These are phyloP conservation scores for Bretziella fagacearum DNA, from an alignment of 2,329 filamentous ascomycete genomes.

Conservation along the genomic window DNA sequence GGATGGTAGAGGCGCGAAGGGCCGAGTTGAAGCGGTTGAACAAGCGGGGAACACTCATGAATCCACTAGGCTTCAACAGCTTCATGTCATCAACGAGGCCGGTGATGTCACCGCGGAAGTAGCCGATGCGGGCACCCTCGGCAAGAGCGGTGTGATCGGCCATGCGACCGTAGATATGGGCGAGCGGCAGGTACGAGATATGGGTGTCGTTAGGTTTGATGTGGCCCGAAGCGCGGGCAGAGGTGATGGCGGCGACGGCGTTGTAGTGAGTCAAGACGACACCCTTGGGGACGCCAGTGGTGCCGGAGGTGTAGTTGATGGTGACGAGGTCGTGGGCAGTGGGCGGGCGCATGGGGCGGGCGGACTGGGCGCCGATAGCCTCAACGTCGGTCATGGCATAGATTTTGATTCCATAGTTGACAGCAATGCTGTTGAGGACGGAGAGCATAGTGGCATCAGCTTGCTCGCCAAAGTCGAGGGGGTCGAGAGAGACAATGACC, in stretches of 20 bases:
- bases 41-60: constrained; percentile 78
- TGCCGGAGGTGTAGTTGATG: constrained; percentile 82
- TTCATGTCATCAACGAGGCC: constrained; percentile 86
- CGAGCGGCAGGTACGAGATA: constrained; percentile 79
- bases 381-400: constrained; percentile 71
- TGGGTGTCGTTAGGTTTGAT: constrained; percentile 40
- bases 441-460: constrained; percentile 62
- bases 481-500: constrained; percentile 73
- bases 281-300: constrained; percentile 68
- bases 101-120: constrained; percentile 82
- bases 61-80: constrained; percentile 60
- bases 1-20: constrained; percentile 61
- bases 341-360: constrained; percentile 55
- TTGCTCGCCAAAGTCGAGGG: constrained; percentile 63
- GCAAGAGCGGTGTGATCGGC: constrained; percentile 60
- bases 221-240: constrained; percentile 38
- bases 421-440: constrained; percentile 58
- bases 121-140: constrained; percentile 61
- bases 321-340: constrained; percentile 62
- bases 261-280: constrained; percentile 69
- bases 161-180: constrained; percentile 84
- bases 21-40: constrained; percentile 81
- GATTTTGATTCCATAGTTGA: constrained; percentile 57
- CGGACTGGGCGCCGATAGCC: constrained; percentile 53
- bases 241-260: constrained; percentile 55